phyloP scores from a whole-genome alignment of 2,329 filamentous ascomycete species.

The Exophiala sp. region DNA sequence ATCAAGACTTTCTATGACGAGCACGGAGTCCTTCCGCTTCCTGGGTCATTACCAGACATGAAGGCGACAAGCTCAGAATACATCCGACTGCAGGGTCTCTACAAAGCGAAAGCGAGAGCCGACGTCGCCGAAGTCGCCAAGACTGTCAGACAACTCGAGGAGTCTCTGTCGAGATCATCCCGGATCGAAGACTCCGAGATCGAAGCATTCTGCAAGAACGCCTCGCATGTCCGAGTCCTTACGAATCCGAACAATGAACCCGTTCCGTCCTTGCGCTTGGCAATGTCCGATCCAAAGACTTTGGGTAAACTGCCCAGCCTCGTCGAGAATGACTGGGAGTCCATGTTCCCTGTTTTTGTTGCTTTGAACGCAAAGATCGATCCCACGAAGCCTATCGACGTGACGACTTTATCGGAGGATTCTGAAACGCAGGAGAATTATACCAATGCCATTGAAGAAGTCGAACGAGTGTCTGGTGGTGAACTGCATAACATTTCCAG shows the following conservation, averaged over 20 bases:
- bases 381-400: slow-evolving; percentile 30
- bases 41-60: slow-evolving; percentile 92
- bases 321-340: slow-evolving; percentile 48
- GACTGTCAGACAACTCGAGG: slow-evolving; percentile 57
- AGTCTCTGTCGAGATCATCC: slow-evolving; percentile 41
- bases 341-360: slow-evolving; percentile 67
- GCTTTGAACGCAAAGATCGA: slow-evolving; percentile 50
- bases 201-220: slow-evolving; percentile 56
- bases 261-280: slow-evolving; percentile 20
- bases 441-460: slow-evolving; percentile 58
- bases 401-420: slow-evolving; percentile 35
- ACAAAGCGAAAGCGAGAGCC: slow-evolving; percentile 79
- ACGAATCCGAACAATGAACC: slow-evolving; percentile 53
- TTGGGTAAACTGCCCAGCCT: slow-evolving; percentile 17
- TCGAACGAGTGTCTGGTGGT: slow-evolving; percentile 72
- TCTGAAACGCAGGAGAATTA: slow-evolving; percentile 43
- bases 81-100: slow-evolving; percentile 84
- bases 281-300: slow-evolving; percentile 16
- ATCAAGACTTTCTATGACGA: slow-evolving; percentile 71
- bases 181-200: slow-evolving; percentile 13
- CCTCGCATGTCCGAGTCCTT: slow-evolving; percentile 85
- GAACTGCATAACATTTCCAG: slow-evolving; percentile 93
- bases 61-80: slow-evolving; percentile 91
- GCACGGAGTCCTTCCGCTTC: slow-evolving; percentile 72
- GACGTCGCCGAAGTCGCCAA: slow-evolving; percentile 73